These are phyloP conservation scores for Fonsecaea monophora DNA, from an alignment of 2,329 filamentous ascomycete species.

Conservation along the genomic window DNA sequence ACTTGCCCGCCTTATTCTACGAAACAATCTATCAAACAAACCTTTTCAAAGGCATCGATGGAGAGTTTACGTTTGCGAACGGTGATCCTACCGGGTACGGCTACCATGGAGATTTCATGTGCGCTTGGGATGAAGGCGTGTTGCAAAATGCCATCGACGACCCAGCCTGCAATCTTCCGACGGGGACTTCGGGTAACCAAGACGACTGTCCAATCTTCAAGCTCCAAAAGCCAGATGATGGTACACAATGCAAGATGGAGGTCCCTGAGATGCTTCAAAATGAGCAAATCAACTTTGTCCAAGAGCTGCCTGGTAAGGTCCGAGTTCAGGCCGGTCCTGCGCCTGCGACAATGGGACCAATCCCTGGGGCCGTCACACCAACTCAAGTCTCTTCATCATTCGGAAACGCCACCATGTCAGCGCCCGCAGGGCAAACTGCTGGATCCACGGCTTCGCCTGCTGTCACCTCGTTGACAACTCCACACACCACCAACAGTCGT, in stretches of 20 bases:
- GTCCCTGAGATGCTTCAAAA: slow-evolving; percentile 61
- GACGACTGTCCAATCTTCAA: slow-evolving; percentile 77
- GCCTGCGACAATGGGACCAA: slow-evolving; percentile 43
- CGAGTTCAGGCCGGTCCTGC: slow-evolving; percentile 55
- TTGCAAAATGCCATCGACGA: slow-evolving; percentile 72
- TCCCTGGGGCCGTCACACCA: slow-evolving; percentile 19
- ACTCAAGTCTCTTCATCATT: slow-evolving; percentile 5
- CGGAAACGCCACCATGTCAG: slow-evolving; percentile 12
- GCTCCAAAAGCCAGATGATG: slow-evolving; percentile 63
- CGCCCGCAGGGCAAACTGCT: slow-evolving; percentile 20
- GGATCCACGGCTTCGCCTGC: slow-evolving; percentile 20
- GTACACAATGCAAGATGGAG: slow-evolving; percentile 67
- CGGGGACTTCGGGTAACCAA: slow-evolving; percentile 65
- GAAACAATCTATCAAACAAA: slow-evolving; percentile 84
- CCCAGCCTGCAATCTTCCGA: slow-evolving; percentile 69
- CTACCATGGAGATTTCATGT: slow-evolving; percentile 54
- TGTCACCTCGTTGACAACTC: slow-evolving; percentile 7
- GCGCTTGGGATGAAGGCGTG: slow-evolving; percentile 58
- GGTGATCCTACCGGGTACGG: slow-evolving; percentile 60
- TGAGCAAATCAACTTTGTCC: slow-evolving; percentile 63
- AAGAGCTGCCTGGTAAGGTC: slow-evolving; percentile 69
- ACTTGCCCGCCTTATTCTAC: slow-evolving; percentile 77
- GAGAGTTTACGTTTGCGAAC: slow-evolving; percentile 73
- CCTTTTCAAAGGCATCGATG: slow-evolving; percentile 66
- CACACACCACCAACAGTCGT: slow-evolving; percentile 2